Percentiles rank a stretch among this genome's conserved stretches.
These are phyloP conservation scores for Cystobasidium sp. DNA, from an alignment of 1,284 basidiomycete genomes.

Conservation along the genomic window DNA sequence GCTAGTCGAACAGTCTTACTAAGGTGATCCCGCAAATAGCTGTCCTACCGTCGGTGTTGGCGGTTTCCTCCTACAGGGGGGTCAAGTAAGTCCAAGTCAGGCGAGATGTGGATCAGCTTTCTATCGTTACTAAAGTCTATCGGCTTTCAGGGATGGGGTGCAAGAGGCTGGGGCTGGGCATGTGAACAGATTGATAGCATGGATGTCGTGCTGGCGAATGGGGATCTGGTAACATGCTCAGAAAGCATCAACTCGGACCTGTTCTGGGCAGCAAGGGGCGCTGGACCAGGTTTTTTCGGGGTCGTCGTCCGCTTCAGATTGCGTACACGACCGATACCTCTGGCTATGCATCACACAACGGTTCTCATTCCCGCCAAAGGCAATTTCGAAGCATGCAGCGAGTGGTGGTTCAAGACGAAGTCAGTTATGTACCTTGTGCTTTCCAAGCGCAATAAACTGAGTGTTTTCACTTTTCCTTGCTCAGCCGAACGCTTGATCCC, in stretches of 20 bases:
- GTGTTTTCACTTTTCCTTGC: neutral
- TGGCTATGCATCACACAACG: conserved; percentile 2
- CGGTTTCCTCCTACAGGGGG: no score
- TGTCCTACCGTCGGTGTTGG: no score
- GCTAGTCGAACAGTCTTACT: conserved; percentile 22
- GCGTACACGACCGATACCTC: conserved; percentile 37
- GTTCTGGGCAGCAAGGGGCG: conserved; percentile 53
- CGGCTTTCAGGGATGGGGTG: no score
- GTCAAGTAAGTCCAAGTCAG: no score
- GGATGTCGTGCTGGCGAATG: conserved; percentile 54
- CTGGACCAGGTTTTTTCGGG: conserved; percentile 53
- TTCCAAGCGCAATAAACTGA: neutral
- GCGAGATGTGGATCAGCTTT: no score
- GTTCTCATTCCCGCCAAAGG: conserved; percentile 12
- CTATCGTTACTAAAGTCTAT: no score
- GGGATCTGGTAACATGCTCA: conserved; percentile 50
- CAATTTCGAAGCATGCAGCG: conserved; percentile 8
- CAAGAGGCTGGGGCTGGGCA: conserved; percentile 41
- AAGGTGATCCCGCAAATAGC: no score
- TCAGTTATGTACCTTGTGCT: neutral
- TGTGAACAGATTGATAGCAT: conserved; percentile 53
- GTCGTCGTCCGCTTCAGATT: conserved; percentile 55
- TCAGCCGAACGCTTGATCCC: neutral
- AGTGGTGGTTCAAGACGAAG: conserved; percentile 13
- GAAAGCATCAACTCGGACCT: conserved; percentile 49